phyloP scores from a whole-genome alignment of 768 basidiomycete genomes.

The Suillus subaureus region DNA sequence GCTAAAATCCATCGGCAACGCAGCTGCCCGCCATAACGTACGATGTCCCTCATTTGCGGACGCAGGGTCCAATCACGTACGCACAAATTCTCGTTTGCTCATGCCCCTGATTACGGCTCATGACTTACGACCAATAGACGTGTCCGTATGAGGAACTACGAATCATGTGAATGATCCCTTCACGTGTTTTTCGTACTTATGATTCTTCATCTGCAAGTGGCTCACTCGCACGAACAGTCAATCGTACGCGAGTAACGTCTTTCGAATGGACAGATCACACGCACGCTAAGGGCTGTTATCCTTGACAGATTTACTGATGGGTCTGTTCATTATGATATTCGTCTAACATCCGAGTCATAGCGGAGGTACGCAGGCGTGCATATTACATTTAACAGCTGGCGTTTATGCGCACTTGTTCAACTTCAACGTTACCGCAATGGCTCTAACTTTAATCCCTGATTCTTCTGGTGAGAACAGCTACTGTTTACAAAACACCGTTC shows the following conservation, averaged over 20 bases:
- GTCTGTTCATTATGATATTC: neutral
- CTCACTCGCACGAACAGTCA: neutral
- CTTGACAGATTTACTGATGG: neutral
- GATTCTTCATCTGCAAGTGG: neutral
- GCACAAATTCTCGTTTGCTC: neutral
- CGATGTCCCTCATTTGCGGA: neutral
- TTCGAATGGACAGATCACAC: neutral
- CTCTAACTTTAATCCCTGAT: neutral
- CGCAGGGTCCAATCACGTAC: neutral
- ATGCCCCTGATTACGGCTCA: neutral
- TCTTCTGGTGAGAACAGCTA: neutral
- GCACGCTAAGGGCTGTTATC: neutral
- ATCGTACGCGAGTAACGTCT: neutral
- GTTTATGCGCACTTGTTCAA: constrained; percentile 1
- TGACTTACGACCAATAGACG: neutral
- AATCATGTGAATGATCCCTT: neutral
- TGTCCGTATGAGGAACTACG: neutral
- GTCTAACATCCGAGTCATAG: neutral
- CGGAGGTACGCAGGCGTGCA: too few species aligned
- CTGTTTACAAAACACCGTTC: constrained; percentile 1
- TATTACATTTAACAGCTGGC: neutral
- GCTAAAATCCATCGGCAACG: neutral
- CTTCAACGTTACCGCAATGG: neutral
- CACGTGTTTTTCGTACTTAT: neutral
- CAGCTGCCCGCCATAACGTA: neutral